phyloP scores from a whole-genome alignment of 1,284 basidiomycete genomes.

The Microbotryum scabiosae region DNA sequence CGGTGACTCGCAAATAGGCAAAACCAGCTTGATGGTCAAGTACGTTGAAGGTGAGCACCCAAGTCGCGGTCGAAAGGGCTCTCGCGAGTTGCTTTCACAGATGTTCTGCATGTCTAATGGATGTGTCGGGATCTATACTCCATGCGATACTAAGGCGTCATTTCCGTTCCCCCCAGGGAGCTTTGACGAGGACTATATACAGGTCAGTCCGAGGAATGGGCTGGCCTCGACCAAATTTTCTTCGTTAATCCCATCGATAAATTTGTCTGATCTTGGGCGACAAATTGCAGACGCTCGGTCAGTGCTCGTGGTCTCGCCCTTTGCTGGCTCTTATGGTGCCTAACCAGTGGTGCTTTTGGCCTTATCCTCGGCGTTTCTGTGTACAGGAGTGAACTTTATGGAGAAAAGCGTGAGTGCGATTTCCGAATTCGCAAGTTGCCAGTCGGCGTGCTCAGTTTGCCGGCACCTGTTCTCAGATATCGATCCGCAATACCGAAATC shows the following conservation, averaged over 20 bases:
- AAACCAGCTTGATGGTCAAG: slow-evolving; percentile 74
- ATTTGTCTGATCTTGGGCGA: background rate
- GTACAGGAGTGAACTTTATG: slow-evolving; percentile 88
- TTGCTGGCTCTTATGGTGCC: no score
- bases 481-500: slow-evolving; percentile 92
- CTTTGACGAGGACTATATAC: slow-evolving; percentile 82
- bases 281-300: slow-evolving; percentile 45
- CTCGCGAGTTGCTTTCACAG: no score
- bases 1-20: slow-evolving; percentile 96
- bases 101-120: background rate
- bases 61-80: background rate
- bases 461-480: slow-evolving; percentile 48
- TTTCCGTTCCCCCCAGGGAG: background rate
- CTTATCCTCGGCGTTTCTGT: slow-evolving; percentile 3
- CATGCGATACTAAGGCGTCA: background rate
- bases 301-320: slow-evolving; percentile 33
- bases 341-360: background rate
- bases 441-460: background rate
- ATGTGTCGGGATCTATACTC: background rate
- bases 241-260: background rate
- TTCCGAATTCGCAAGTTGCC: background rate
- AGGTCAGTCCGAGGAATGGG: slow-evolving; percentile 41
- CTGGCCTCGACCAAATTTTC: slow-evolving; percentile 51
- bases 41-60: slow-evolving; percentile 81
- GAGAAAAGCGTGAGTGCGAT: slow-evolving; percentile 10